Conservation (phyloP, 768 basidiomycete species). For the Lactarius psammicola region DNA sequence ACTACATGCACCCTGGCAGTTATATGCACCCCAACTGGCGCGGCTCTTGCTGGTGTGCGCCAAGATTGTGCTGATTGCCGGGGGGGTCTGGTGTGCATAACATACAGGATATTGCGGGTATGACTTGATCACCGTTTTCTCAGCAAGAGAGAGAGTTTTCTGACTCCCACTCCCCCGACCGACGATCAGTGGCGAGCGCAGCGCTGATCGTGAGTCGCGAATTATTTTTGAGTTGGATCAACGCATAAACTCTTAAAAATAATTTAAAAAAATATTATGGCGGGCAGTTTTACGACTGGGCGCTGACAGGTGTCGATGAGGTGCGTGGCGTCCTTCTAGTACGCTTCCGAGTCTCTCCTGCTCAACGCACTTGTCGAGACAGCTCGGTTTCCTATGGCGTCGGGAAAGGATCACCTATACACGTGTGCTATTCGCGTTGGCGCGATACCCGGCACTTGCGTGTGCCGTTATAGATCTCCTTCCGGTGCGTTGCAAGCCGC, state of each 20-base stretch:
- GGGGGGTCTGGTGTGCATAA: too few relatives aligned
- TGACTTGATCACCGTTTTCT: neutral
- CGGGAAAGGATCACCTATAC: neutral
- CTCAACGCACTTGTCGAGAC: neutral
- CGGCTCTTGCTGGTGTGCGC: neutral
- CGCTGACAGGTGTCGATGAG: constrained; percentile 13
- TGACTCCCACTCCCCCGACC: neutral
- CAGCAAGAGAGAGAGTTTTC: neutral
- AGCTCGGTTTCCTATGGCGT: constrained; percentile 20
- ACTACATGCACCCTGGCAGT: too few relatives aligned
- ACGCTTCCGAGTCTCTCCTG: too few relatives aligned
- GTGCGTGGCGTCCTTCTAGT: neutral
- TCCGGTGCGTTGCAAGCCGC: constrained; percentile 5
- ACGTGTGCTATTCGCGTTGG: constrained; percentile 11
- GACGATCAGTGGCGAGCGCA: constrained; percentile 10
- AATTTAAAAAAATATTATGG: too few relatives aligned
- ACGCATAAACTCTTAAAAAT: too few relatives aligned
- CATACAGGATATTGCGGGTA: constrained; percentile 12
- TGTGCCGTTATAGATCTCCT: constrained; percentile 6
- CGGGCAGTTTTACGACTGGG: constrained; percentile 23
- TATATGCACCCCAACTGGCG: too few relatives aligned
- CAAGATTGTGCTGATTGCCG: neutral
- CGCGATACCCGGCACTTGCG: constrained; percentile 21
- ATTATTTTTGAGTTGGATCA: neutral
- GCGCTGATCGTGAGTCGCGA: constrained; percentile 13